Percentiles rank a stretch among this genome's conserved stretches.
Conservation (phyloP, 805 yeast genomes). For the Candida manassasensis region DNA sequence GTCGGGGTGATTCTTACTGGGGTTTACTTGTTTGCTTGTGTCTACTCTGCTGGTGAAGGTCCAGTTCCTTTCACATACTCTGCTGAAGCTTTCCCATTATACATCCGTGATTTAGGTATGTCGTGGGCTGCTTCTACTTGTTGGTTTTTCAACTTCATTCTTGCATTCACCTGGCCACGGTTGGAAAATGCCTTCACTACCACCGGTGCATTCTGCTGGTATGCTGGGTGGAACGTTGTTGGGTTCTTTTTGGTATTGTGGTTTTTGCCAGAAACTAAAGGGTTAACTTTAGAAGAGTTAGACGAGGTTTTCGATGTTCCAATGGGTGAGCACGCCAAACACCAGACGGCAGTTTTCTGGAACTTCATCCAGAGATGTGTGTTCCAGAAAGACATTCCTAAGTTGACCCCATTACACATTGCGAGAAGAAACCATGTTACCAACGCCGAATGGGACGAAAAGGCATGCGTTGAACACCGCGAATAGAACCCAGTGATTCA, state of each 20-base stretch:
- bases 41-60: conserved; percentile 82
- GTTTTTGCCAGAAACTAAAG: conserved; percentile 64
- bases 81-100: conserved; percentile 76
- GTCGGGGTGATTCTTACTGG: conserved; percentile 62
- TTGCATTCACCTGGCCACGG: conserved; percentile 78
- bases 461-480: conserved; percentile 48
- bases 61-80: conserved; percentile 88
- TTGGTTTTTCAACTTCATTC: conserved; percentile 68
- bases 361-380: conserved; percentile 44
- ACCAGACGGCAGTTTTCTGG: conserved; percentile 27
- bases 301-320: conserved; percentile 69
- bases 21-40: conserved; percentile 65
- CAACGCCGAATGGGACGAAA: conserved; percentile 58
- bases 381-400: conserved; percentile 40
- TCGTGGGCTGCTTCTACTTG: conserved; percentile 71
- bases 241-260: conserved; percentile 69
- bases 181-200: conserved; percentile 61
- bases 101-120: conserved; percentile 77
- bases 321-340: conserved; percentile 48
- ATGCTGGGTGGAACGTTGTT: conserved; percentile 77
- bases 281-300: conserved; percentile 69
- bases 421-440: conserved; percentile 59
- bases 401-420: conserved; percentile 52
- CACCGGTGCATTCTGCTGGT: conserved; percentile 86
- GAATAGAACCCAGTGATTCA: conserved; percentile 33